Conservation (phyloP, 1,284 basidiomycete species). For the Chalciporus sp. region DNA sequence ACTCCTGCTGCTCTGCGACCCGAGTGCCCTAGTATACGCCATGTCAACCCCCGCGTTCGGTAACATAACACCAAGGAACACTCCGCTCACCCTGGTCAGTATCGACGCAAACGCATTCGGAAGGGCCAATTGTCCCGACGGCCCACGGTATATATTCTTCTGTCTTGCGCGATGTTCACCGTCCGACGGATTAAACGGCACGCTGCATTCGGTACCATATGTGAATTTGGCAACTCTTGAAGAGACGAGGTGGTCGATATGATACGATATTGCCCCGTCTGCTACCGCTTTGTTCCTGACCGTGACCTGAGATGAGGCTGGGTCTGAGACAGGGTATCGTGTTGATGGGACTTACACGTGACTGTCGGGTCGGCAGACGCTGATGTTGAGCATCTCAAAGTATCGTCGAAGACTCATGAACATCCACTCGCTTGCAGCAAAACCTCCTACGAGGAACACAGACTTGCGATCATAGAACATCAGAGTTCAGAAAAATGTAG, state of each 20-base stretch:
- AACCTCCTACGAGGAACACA: slow-evolving; percentile 47
- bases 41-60: neutral
- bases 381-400: slow-evolving; percentile 33
- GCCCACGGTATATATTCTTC: slow-evolving; percentile 18
- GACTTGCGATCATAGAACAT: slow-evolving; percentile 24
- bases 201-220: slow-evolving; percentile 41
- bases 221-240: slow-evolving; percentile 46
- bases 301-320: slow-evolving; percentile 8
- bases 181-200: slow-evolving; percentile 33
- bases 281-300: slow-evolving; percentile 58
- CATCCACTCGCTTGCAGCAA: slow-evolving; percentile 54
- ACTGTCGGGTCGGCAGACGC: slow-evolving; percentile 41
- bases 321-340: neutral
- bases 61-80: too few species aligned
- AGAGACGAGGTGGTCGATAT: slow-evolving; percentile 51
- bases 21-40: slow-evolving; percentile 29
- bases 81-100: slow-evolving; percentile 29
- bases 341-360: slow-evolving; percentile 37
- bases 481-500: neutral
- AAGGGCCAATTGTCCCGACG: slow-evolving; percentile 27
- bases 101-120: slow-evolving; percentile 34
- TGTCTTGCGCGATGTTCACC: slow-evolving; percentile 39
- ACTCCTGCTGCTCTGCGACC: slow-evolving; percentile 38
- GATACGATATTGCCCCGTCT: slow-evolving; percentile 56
- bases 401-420: slow-evolving; percentile 39